These are phyloP conservation scores for Luffa aegyptiaca DNA, from an alignment of 306 rosid species.

Conservation along the genomic window DNA sequence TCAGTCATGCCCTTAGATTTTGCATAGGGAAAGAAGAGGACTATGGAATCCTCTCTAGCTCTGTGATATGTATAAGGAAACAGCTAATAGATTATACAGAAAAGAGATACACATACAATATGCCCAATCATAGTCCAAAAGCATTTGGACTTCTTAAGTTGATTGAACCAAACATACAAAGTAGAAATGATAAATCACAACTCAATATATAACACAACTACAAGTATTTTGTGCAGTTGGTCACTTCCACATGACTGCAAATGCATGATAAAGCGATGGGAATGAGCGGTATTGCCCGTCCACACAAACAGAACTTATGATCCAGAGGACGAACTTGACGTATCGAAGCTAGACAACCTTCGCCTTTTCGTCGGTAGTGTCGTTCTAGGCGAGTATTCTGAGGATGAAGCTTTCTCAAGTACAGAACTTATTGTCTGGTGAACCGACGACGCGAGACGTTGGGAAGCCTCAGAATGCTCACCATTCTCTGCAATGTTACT, in stretches of 20 bases:
- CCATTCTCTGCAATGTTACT: conserved; percentile 25
- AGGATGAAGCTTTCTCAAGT: conserved; percentile 50
- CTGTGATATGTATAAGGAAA: neutral
- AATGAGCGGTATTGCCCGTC: neutral
- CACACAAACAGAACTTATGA: neutral
- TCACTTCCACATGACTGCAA: neutral
- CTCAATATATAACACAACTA: neutral
- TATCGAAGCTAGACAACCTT: conserved; percentile 36
- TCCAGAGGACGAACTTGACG: conserved; percentile 39
- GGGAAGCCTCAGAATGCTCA: conserved; percentile 23
- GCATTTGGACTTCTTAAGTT: neutral
- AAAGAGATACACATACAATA: neutral
- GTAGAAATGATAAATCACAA: neutral
- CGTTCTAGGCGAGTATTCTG: conserved; percentile 56
- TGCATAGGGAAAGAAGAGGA: too few species aligned
- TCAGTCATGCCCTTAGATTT: too few species aligned
- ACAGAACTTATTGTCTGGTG: conserved; percentile 46
- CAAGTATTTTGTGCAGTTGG: neutral
- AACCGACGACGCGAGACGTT: conserved; percentile 33
- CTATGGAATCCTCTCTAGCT: too few species aligned
- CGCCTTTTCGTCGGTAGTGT: conserved; percentile 40
- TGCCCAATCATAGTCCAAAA: neutral
- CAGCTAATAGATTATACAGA: neutral
- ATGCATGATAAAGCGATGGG: neutral
- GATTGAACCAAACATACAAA: neutral